A percentile compares a stretch with the other conserved stretches of the same genome.
phyloP scores from a whole-genome alignment of 2,329 filamentous ascomycete species.

The Metarhizium rileyi region DNA sequence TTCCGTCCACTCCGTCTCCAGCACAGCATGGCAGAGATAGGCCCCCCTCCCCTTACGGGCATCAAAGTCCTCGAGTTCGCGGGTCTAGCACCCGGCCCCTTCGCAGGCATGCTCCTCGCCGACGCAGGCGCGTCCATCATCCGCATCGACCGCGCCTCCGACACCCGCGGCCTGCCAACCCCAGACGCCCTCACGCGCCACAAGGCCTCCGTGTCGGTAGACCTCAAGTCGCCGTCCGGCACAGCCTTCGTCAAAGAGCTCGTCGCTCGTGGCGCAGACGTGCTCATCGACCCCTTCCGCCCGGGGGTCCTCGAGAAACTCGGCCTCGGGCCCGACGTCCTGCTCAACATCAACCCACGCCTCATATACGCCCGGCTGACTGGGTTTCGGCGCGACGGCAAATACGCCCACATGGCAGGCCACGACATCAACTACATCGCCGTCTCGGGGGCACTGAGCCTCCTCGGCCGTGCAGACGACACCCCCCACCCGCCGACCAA shows the following conservation, averaged over 20 bases:
- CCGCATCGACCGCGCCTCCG: conserved; percentile 61
- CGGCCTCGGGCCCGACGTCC: conserved; percentile 60
- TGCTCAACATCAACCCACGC: conserved; percentile 59
- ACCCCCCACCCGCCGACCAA: conserved; percentile 75
- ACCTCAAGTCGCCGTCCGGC: conserved; percentile 62
- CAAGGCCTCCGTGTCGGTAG: conserved; percentile 71
- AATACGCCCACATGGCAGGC: conserved; percentile 79
- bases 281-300: conserved; percentile 88
- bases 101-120: conserved; percentile 77
- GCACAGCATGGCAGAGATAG: neutral
- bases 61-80: conserved; percentile 51
- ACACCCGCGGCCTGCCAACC: conserved; percentile 30
- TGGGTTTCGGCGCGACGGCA: conserved; percentile 79
- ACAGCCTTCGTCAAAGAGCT: conserved; percentile 57
- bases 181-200: conserved; percentile 67
- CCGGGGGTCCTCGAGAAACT: conserved; percentile 83
- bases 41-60: conserved; percentile 31
- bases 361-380: conserved; percentile 81
- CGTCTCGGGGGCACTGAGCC: conserved; percentile 66
- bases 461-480: conserved; percentile 62
- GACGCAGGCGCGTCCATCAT: conserved; percentile 85
- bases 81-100: conserved; percentile 65
- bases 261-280: conserved; percentile 61
- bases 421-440: conserved; percentile 97
- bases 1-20: neutral